Percentiles rank a stretch among this genome's conserved stretches.
These are phyloP conservation scores for Magnaporthales sp. DNA, from an alignment of 2,329 filamentous ascomycete species.

Conservation along the genomic window DNA sequence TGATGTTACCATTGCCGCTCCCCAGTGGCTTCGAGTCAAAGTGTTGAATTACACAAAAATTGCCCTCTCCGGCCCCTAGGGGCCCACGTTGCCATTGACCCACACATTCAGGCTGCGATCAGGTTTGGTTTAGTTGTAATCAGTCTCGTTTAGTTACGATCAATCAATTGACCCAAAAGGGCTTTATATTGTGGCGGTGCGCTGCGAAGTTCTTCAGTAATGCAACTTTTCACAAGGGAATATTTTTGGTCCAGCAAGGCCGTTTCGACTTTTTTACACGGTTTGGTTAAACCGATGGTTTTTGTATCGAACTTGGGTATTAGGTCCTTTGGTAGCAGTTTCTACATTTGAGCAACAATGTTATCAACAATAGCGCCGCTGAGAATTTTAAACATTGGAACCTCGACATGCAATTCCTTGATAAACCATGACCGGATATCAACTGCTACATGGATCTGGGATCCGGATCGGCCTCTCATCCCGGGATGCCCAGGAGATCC, in stretches of 20 bases:
- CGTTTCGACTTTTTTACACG: neutral
- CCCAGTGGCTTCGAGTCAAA: no score
- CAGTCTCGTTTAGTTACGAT: neutral
- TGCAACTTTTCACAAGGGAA: constrained; percentile 8
- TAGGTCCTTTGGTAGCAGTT: neutral
- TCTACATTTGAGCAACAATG: neutral
- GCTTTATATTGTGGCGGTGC: constrained; percentile 6
- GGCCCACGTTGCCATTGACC: constrained; percentile 1
- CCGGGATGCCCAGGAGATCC: no score
- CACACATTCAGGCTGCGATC: constrained; percentile 5
- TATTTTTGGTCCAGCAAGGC: constrained; percentile 5
- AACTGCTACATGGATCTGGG: no score
- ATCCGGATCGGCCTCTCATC: no score
- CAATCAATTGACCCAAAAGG: constrained; percentile 1
- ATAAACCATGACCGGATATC: constrained; percentile 38
- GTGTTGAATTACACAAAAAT: neutral
- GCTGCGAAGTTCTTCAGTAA: neutral
- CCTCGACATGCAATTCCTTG: constrained; percentile 31
- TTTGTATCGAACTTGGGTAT: neutral
- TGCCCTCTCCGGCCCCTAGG: neutral
- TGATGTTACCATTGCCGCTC: no score
- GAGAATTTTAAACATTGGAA: constrained; percentile 37
- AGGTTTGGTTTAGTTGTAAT: neutral
- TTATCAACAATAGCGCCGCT: constrained; percentile 14
- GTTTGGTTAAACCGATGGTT: neutral